These are phyloP conservation scores for Arachis hypogaea DNA, from an alignment of 306 rosid genomes.

Conservation along the genomic window DNA sequence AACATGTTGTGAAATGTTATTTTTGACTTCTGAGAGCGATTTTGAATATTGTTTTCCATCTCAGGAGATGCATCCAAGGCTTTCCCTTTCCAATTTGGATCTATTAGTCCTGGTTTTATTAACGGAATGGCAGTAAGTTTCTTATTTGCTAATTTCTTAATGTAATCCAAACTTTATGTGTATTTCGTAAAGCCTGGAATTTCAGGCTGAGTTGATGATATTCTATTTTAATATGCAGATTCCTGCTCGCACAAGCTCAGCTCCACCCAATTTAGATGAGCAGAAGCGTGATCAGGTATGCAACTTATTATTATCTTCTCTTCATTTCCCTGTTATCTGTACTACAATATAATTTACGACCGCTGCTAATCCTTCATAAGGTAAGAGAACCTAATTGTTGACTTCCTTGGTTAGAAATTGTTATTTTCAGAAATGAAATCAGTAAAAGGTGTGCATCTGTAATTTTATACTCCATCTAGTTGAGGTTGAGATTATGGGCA, in stretches of 20 bases:
- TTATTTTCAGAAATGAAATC: constrained; percentile 18
- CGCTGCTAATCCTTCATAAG: neutral
- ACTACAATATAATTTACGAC: neutral
- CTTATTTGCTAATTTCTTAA: constrained; percentile 19
- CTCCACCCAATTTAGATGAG: constrained; percentile 96
- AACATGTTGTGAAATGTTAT: neutral
- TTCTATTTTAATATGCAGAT: constrained; percentile 56
- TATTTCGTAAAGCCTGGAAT: neutral
- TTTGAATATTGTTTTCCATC: constrained; percentile 39
- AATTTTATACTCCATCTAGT: constrained; percentile 7
- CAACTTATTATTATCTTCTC: neutral
- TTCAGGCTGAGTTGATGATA: constrained; percentile 26
- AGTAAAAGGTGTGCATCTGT: constrained; percentile 5
- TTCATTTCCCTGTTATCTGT: constrained; percentile 21
- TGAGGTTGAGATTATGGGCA: constrained; percentile 16
- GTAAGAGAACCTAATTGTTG: constrained; percentile 4
- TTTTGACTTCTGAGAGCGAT: constrained; percentile 34
- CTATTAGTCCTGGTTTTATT: constrained; percentile 73
- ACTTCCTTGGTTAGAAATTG: neutral
- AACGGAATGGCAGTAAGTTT: constrained; percentile 74
- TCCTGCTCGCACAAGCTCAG: constrained; percentile 96
- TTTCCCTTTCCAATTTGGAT: constrained; percentile 82
- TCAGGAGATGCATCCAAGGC: constrained; percentile 74
- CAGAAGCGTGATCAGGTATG: constrained; percentile 86
- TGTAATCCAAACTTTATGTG: neutral